phyloP scores from a whole-genome alignment of 2,329 filamentous ascomycete genomes.

The Paracamarosporium sp. region DNA sequence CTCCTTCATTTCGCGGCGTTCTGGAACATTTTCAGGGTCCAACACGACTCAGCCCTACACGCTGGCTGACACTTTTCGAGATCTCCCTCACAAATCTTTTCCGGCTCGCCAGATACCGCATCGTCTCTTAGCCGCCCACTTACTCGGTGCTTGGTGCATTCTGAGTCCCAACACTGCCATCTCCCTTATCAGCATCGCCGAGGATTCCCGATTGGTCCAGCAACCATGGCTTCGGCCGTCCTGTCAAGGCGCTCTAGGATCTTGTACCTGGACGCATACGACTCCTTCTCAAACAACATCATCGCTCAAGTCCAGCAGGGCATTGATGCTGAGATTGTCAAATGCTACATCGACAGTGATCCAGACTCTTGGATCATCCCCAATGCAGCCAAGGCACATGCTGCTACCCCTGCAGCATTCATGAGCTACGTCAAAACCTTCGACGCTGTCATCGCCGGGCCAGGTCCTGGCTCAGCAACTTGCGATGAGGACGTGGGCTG shows the following conservation, averaged over 20 bases:
- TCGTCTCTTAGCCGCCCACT: not conserved
- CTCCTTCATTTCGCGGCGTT: not conserved
- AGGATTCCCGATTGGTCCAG: not conserved
- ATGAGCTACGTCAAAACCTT: conserved; percentile 63
- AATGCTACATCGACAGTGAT: conserved; percentile 72
- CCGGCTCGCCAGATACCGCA: not conserved
- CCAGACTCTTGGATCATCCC: conserved; percentile 26
- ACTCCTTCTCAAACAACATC: conserved; percentile 97
- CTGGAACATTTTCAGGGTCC: not conserved
- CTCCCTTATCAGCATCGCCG: not conserved
- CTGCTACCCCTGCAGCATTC: conserved; percentile 40
- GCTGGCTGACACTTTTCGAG: not conserved
- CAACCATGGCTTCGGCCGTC: conserved; percentile 36
- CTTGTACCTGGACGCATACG: conserved; percentile 93
- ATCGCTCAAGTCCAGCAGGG: conserved; percentile 77
- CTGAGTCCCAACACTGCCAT: not conserved
- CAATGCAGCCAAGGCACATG: conserved; percentile 16
- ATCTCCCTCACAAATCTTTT: not conserved
- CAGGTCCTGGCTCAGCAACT: conserved; percentile 83
- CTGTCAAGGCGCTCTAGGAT: conserved; percentile 57
- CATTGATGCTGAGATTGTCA: conserved; percentile 71
- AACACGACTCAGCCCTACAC: not conserved
- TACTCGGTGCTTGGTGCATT: too few species aligned
- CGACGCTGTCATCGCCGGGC: conserved; percentile 87
- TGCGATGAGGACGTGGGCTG: conserved; percentile 79